Evolutionary conservation across 2,329 filamentous ascomycete species (phyloP).

Genomic region (Xylaria arbuscula): DNA sequence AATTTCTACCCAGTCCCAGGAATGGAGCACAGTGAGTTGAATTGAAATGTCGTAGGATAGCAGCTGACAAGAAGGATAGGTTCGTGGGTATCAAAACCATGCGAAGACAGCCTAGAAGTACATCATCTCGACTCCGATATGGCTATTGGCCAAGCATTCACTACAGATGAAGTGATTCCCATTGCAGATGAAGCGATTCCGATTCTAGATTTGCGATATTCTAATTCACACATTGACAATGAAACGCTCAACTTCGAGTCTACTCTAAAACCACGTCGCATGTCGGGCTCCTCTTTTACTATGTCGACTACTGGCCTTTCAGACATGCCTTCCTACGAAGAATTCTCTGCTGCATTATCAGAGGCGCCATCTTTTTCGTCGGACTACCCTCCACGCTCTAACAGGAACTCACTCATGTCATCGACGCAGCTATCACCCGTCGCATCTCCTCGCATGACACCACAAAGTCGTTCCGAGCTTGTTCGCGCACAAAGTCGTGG

Average conservation of each 20-base stretch:
- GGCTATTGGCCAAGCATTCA: slow-evolving; percentile 70
- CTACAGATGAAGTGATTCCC: slow-evolving; percentile 71
- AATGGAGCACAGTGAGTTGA: slow-evolving; percentile 61
- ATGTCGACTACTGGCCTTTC: slow-evolving; percentile 75
- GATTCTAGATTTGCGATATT: slow-evolving; percentile 69
- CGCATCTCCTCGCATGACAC: slow-evolving; percentile 74
- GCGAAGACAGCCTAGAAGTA: slow-evolving; percentile 67
- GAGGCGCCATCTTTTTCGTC: slow-evolving; percentile 75
- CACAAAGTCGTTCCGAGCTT: slow-evolving; percentile 69
- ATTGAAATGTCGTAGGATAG: slow-evolving; percentile 24
- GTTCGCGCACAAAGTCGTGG: slow-evolving; percentile 74
- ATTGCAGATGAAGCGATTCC: slow-evolving; percentile 72
- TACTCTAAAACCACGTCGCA: slow-evolving; percentile 67
- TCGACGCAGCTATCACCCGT: slow-evolving; percentile 78
- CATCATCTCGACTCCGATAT: slow-evolving; percentile 67
- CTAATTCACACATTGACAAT: slow-evolving; percentile 60
- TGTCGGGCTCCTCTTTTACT: slow-evolving; percentile 79
- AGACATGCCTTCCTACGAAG: slow-evolving; percentile 77
- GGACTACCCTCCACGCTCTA: slow-evolving; percentile 74
- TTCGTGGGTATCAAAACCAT: slow-evolving; percentile 66
- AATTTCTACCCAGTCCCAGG: slow-evolving; percentile 65
- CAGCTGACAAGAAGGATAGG: slow-evolving; percentile 51
- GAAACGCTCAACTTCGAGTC: slow-evolving; percentile 64
- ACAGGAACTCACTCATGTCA: slow-evolving; percentile 76
- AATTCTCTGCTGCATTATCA: slow-evolving; percentile 73